A percentile compares a stretch with the other conserved stretches of the same genome.
Evolutionary conservation across 306 rosid genomes (phyloP).

Genomic region (Vicia sativa): DNA sequence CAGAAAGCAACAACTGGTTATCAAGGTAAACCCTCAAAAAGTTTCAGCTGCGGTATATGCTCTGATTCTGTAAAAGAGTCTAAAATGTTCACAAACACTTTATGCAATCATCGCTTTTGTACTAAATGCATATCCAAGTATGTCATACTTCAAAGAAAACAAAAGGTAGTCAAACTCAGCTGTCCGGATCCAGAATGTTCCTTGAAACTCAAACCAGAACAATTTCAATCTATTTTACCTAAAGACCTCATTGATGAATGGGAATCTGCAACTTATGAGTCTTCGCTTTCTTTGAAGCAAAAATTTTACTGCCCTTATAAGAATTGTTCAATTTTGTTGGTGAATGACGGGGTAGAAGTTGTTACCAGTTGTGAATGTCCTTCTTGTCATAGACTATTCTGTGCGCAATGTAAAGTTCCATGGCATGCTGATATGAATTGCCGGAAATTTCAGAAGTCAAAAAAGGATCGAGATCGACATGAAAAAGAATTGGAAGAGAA

Average conservation of each 20-base stretch:
- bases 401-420: constrained; percentile 38
- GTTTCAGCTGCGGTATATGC: constrained; percentile 23
- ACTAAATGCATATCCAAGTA: constrained; percentile 15
- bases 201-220: constrained; percentile 5
- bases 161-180: constrained; percentile 1
- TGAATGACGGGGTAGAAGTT: neutral
- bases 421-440: constrained; percentile 29
- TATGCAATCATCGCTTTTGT: constrained; percentile 32
- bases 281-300: neutral
- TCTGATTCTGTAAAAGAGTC: neutral
- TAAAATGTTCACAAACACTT: neutral
- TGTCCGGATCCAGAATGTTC: constrained; percentile 25
- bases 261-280: neutral
- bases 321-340: constrained; percentile 15
- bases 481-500: neutral
- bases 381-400: constrained; percentile 29
- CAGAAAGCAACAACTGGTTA: too few relatives aligned
- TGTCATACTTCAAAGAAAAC: neutral
- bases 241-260: neutral
- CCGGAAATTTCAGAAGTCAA: neutral
- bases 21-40: neutral
- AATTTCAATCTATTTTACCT: constrained; percentile 20
- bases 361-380: constrained; percentile 22
- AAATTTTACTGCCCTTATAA: constrained; percentile 7
- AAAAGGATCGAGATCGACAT: neutral